Evolutionary conservation across 257 asterid species (phyloP), one percentile per base, ranked within the genome.

Genomic region (Ilex asprella): DNA sequence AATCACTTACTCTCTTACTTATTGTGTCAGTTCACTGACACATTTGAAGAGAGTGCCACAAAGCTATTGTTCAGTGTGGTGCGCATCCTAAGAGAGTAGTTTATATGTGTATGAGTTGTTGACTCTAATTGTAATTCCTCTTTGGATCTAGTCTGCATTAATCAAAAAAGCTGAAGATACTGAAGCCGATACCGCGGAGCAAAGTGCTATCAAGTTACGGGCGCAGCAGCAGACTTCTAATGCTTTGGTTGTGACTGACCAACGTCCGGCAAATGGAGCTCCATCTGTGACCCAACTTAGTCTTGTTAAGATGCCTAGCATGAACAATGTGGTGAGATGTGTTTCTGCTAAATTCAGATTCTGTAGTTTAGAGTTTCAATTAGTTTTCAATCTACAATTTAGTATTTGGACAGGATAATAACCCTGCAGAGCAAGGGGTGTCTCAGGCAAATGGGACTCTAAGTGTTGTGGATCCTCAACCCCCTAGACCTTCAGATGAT

Each of bases 131-230:
- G 0, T 53, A 31, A n/a, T 29, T 39, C 30, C 60, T 75, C 49
- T 72, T 63, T 71, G 72, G 54, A 66, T 79, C 52, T 62, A 90
- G 97, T 90, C 97, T 15, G 79, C 96, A 56, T 70, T 90, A 76
- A 77, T 90, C 31, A 90, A 79, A 67, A 87, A 87, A 74, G 94
- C 97, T 71, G 96, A 87, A 73, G 94, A 80, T 70, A 70, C 93
- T 16, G 97, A 90, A 75, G 84, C 97, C 58, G 97, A 90, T 78
- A 85, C 96, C 50, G 97, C 97, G 50, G 97, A 90, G 72, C 97
- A 90, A 82, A 90, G 97, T 79, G 97, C 96, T 60, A 85, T 87
- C 70, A 90, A 84, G 75, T 62, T 87, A 74, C 96, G 95, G 66
- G 82, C 97, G 49, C 95, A 89, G 75, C 97, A 85, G 81, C 96